Evolutionary conservation across 2,329 filamentous ascomycete genomes (phyloP), one percentile per base, ranked within the genome.

Genomic region (Claviceps humidiphila): DNA sequence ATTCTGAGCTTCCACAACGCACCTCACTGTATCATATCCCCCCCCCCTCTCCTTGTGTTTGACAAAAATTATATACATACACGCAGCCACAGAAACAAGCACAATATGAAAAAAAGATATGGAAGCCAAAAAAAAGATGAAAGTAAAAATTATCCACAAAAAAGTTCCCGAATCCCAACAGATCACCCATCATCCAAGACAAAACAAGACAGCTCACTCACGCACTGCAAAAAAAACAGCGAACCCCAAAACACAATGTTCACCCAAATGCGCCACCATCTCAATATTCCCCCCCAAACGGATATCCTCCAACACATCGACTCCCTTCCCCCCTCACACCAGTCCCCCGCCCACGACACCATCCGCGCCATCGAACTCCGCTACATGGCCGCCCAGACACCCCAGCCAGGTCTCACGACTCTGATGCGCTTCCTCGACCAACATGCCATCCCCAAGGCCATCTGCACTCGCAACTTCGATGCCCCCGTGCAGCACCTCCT

Each of bases 161-260:
- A 65, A 73, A 89, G 53, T 91, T 91, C 0, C 0, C n/a, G n/a
- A n/a, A n/a, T n/a, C n/a, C 91, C 97, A 30, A 30, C 8, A 30
- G 4, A 30, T 9, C 26, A 30, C 8, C 8, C 3, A 30, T 30
- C 26, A 8, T 30, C 26, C 26, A 26, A 30, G 24, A 24, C 24
- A 22, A 30, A 9, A 30, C 26, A 11, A 30, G 26, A 30, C 26
- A 30, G 3, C 26, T 26, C 26, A 30, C 26, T 30, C 8, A 30
- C 8, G 26, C 26, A 30, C 26, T 30, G 8, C 26, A 49, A 46
- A 40, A 38, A 11, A 8, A 46, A 44, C 57, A 95, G 89, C 65
- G 73, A 90, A 53, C 91, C 91, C 0, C 91, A 97, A 69, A 93
- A 86, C 60, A 88, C 95, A 76, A 98, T 97, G 91, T 97, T 97